Evolutionary conservation across 2,329 filamentous ascomycete genomes (phyloP).

Genomic region (Trichoderma brevicompactum): DNA sequence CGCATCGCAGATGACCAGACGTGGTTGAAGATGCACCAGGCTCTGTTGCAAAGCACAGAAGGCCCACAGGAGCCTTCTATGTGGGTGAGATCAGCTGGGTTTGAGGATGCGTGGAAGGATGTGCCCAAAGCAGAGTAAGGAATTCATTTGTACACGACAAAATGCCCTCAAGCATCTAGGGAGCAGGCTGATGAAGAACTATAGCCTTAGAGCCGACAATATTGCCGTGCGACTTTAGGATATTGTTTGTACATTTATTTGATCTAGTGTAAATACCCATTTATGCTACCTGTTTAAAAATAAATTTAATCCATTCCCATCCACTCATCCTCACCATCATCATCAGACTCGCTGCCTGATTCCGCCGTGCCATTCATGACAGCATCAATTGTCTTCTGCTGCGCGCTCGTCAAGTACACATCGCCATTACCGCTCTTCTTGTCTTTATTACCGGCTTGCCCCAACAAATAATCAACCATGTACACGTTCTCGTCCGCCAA

Average conservation of each 20-base stretch:
- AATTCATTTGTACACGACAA: not conserved
- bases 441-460: constrained; percentile 49
- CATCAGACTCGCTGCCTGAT: constrained; percentile 45
- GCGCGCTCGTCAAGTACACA: constrained; percentile 24
- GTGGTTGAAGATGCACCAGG: constrained; percentile 64
- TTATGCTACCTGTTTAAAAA: constrained; percentile 23
- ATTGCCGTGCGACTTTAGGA: constrained; percentile 1
- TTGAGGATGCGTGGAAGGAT: constrained; percentile 65
- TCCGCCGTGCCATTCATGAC: constrained; percentile 41
- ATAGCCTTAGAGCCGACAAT: not conserved
- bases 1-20: constrained; percentile 57
- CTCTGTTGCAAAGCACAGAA: constrained; percentile 67
- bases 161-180: not conserved
- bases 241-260: constrained; percentile 1
- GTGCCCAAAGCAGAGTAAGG: constrained; percentile 22
- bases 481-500: constrained; percentile 88
- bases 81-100: constrained; percentile 70
- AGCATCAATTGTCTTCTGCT: constrained; percentile 37
- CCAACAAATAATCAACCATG: constrained; percentile 79
- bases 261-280: constrained; percentile 17
- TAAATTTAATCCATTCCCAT: constrained; percentile 52
- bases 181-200: not conserved
- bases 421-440: constrained; percentile 26
- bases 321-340: constrained; percentile 47
- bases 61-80: constrained; percentile 50